A percentile compares a stretch with the other conserved stretches of the same genome.
These are phyloP conservation scores for Hortiboletus flavorubellus DNA, from an alignment of 768 basidiomycete genomes.

Conservation along the genomic window DNA sequence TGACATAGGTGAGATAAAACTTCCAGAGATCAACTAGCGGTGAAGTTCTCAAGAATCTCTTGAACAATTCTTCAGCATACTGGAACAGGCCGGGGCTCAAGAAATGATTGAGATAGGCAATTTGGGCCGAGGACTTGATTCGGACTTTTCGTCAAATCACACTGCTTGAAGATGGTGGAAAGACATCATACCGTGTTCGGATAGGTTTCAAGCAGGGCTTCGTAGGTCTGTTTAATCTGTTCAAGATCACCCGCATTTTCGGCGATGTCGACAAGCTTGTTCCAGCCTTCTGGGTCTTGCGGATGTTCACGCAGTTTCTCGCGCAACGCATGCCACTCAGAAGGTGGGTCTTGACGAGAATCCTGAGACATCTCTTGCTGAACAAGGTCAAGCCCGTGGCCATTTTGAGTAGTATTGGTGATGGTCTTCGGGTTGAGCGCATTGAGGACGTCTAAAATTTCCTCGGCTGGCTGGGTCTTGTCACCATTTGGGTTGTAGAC, in stretches of 20 bases:
- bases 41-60: conserved; percentile 77
- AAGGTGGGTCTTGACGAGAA: conserved; percentile 38
- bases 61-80: conserved; percentile 86
- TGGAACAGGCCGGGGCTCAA: conserved; percentile 62
- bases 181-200: conserved; percentile 82
- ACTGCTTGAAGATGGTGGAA: conserved; percentile 22
- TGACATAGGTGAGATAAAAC: conserved; percentile 91
- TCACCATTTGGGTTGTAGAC: conserved; percentile 26
- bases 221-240: conserved; percentile 78
- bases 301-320: conserved; percentile 63
- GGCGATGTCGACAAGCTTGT: conserved; percentile 72
- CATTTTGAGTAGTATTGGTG: conserved; percentile 25
- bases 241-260: conserved; percentile 76
- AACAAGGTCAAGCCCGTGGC: conserved; percentile 21
- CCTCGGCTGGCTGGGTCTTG: conserved; percentile 36
- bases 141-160: conserved; percentile 23
- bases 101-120: conserved; percentile 79
- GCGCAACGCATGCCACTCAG: conserved; percentile 66
- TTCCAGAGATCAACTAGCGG: conserved; percentile 90
- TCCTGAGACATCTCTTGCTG: conserved; percentile 25
- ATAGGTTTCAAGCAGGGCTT: conserved; percentile 77
- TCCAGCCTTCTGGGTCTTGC: conserved; percentile 75
- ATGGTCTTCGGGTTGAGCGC: conserved; percentile 32
- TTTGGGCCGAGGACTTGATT: conserved; percentile 73
- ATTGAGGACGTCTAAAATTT: conserved; percentile 36